Evolutionary conservation across 2,329 filamentous ascomycete species (phyloP).

Genomic region (Pezizomycotina sp.): DNA sequence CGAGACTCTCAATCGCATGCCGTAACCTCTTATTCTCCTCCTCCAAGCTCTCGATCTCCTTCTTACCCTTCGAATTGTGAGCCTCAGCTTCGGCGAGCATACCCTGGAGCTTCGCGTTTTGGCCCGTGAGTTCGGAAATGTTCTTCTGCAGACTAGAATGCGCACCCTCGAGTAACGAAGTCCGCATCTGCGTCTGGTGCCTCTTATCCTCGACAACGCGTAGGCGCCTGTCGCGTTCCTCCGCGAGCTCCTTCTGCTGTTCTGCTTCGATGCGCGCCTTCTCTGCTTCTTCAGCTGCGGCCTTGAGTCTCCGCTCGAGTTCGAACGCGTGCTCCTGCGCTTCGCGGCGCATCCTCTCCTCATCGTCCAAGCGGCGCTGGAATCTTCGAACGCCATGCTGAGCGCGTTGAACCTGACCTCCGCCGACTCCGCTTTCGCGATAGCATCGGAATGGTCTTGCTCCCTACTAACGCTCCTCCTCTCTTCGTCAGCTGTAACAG

Average conservation of each 20-base stretch:
- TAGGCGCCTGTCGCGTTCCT: slow-evolving; percentile 53
- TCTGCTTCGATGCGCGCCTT: slow-evolving; percentile 26
- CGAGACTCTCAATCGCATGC: slow-evolving; percentile 55
- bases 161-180: slow-evolving; percentile 52
- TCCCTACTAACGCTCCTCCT: slow-evolving; percentile 6
- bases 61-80: slow-evolving; percentile 42
- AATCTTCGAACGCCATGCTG: slow-evolving; percentile 48
- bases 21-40: slow-evolving; percentile 56
- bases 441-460: slow-evolving; percentile 9
- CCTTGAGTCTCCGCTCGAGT: slow-evolving; percentile 36
- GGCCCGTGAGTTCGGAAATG: slow-evolving; percentile 38
- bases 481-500: no score
- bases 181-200: slow-evolving; percentile 44
- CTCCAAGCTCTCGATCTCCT: slow-evolving; percentile 41
- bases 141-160: slow-evolving; percentile 41
- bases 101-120: slow-evolving; percentile 44
- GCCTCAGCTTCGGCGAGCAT: slow-evolving; percentile 48
- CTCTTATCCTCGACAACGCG: slow-evolving; percentile 53
- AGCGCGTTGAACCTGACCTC: slow-evolving; percentile 47
- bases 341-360: slow-evolving; percentile 47
- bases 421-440: slow-evolving; percentile 29
- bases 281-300: slow-evolving; percentile 21
- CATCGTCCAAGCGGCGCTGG: slow-evolving; percentile 47
- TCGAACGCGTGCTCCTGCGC: slow-evolving; percentile 58
- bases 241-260: slow-evolving; percentile 34